Percentiles rank a stretch among this genome's conserved stretches.
Conservation (phyloP, 2,329 filamentous ascomycete genomes). For the Fusarium sp. region DNA sequence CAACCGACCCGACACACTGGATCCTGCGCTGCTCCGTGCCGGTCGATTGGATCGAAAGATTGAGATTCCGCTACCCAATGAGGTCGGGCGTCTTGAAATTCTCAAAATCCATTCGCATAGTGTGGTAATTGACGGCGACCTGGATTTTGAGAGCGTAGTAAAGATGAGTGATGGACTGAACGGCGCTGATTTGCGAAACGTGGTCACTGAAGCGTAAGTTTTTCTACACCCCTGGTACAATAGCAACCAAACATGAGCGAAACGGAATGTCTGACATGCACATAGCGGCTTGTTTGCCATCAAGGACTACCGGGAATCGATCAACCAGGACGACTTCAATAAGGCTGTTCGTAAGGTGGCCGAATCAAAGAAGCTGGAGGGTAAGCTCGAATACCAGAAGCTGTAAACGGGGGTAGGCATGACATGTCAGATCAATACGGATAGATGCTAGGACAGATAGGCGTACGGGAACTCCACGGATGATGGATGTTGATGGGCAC, state of each 20-base stretch:
- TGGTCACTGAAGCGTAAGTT: constrained; percentile 97
- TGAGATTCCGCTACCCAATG: constrained; percentile 96
- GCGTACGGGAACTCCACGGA: constrained; percentile 30
- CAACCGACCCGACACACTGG: constrained; percentile 95
- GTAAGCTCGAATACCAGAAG: constrained; percentile 98
- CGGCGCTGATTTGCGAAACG: constrained; percentile 95
- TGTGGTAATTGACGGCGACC: constrained; percentile 91
- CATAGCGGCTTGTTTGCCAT: constrained; percentile 92
- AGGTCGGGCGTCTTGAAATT: constrained; percentile 95
- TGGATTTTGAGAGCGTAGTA: constrained; percentile 98
- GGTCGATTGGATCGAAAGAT: constrained; percentile 97
- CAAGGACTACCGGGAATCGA: constrained; percentile 95
- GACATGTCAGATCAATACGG: constrained; percentile 24
- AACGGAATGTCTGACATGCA: constrained; percentile 47
- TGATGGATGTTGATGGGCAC: constrained; percentile 31
- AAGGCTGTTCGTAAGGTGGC: constrained; percentile 98
- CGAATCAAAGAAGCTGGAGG: constrained; percentile 97
- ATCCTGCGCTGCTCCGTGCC: constrained; percentile 91
- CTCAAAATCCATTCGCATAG: constrained; percentile 95
- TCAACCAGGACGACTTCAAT: constrained; percentile 99
- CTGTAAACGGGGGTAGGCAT: constrained; percentile 66
- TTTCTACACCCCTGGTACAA: not conserved
- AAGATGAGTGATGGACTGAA: constrained; percentile 99
- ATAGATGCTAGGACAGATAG: constrained; percentile 25
- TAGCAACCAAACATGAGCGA: not conserved